Evolutionary conservation across 2,329 filamentous ascomycete genomes (phyloP), one percentile per base, ranked within the genome.

Genomic region (Didymella sp.): DNA sequence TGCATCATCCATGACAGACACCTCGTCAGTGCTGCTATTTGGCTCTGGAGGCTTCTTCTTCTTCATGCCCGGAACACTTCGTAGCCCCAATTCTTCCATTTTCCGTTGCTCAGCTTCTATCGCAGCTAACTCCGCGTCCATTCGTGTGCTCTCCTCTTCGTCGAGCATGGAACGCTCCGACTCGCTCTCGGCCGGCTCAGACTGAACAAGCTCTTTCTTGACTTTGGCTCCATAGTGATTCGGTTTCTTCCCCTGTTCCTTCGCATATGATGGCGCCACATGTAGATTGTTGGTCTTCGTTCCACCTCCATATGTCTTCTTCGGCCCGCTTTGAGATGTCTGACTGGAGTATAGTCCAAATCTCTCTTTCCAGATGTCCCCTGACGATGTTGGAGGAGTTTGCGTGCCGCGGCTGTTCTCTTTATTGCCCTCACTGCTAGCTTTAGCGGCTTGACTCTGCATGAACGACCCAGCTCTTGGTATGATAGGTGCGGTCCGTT

Each of bases 221-320:
- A 24, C 27, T 22, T 51, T 45, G 40, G 24, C 11, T 38, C 9
- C 17, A 7, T 22, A 38, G 1, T 13, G 2, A 13, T 21, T 58
- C 55, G 33, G 24, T 19, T 22, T 19, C 12, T 25, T 30, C 3
- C 4, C 9, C 13, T 28, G 28, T 24, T 38, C 43, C 38, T 40
- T 38, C 9, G 38, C 9, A 1, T 24, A 38, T 19, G 53, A 11
- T 4, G 38, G 24, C 2, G 22, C 28, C 11, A 44, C 56, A 49
- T 67, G 63, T 59, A 64, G 61, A 8, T 66, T 66, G 9, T n/a
- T 28, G 12, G 35, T 41, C 28, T 47, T 35, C 21, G 6, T 31
- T 42, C 9, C n/a, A 27, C 28, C 31, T 13, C 47, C 56, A 47
- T 33, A 48, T 48, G 33, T 30, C 56, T 56, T 22, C 54, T 58